Evolutionary conservation across 116 monocot species (phyloP), one percentile per base, ranked within the genome.

Genomic region (Papilionanthe hybrid): DNA sequence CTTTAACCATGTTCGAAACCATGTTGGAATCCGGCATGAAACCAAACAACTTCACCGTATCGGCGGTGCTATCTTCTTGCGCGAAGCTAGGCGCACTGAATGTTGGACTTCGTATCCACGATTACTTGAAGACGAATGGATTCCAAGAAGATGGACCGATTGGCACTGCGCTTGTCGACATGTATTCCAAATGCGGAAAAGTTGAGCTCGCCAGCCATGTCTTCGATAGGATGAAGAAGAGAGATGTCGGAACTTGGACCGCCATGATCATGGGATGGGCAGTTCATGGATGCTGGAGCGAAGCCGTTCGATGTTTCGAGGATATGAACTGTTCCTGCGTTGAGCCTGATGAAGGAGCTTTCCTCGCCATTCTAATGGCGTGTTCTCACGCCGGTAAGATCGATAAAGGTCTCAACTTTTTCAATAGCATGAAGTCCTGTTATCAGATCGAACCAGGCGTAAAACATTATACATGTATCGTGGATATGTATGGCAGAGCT

Each of bases 141-240:
- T 69, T 84, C 43, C 50, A 18, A 7, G 69, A 9, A 37, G 47
- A 79, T 37, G 66, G 81, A 2, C 56, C 47, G 13, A 27, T 87
- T 0, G 87, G 81, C 23, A 83, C 87, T 3, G 84, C 87, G 0
- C 76, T 87, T 0, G 71, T 87, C 12, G 87, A 84, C 47, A 87
- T 87, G 87, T 87, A 87, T 44, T 74, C 84, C 0, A 87, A 87
- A 66, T 87, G 81, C 3, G 87, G 87, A 37, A 84, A 81, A 20
- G 79, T 87, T 18, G 84, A 84, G 7, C 19, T 42, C 45, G 87
- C 87, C 4, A 67, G 55, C 8, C 30, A 41, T 43, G 47, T 87
- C 9, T 87, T 87, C 50, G 78, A 78, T 79, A 23, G 9, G 47
- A 79, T 87, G 84, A 60, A 22, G 1, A 49, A 72, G n/a, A 75